Evolutionary conservation across 148 eudicot species (phyloP), one percentile per base, ranked within the genome.

Genomic region (Chenopodium quinoa): DNA sequence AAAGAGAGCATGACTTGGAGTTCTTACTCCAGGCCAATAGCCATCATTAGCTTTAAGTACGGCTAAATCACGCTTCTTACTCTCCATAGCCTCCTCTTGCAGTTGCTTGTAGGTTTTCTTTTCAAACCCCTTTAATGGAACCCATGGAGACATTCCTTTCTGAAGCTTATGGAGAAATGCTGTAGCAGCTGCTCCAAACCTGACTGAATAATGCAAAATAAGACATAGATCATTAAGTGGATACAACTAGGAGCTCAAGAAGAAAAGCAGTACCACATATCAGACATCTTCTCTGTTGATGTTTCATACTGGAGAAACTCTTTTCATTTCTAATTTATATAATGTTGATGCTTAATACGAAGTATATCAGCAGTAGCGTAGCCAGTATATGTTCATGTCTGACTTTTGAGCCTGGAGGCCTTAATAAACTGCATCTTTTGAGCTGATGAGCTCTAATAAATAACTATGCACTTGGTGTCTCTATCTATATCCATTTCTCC

Each of bases 121-220:
- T 88, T 93, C 98, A 63, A 84, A 88, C 63, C 98, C 98, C 88
- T 93, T 91, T 48, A 94, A 86, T 58, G 95, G 98, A 76, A 85
- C 92, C 93, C 91, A 90, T 69, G 97, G 94, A 65, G 93, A 84
- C 75, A 90, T 91, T 65, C 97, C 97, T 79, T 90, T 93, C 85
- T 93, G 95, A 79, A 93, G 91, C 82, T 91, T 93, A 78, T 94
- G 97, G 71, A 94, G 81, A 82, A 85, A 85, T 79, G 94, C 94
- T 46, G 98, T 94, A 25, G 97, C 94, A 58, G 94, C 93, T 52
- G 98, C 98, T 82, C 97, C 97, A 20, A 93, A 78, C 88, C 92
- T 88, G 70, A 91, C 97, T 93, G 92, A 68, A 88, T 37, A 80
- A 37, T 50, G 75, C 46, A 79, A 75, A 16, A 52, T n/a, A 62